Conservation (phyloP, 495 filamentous ascomycete genomes). For the Hypoxylon perforatum region DNA sequence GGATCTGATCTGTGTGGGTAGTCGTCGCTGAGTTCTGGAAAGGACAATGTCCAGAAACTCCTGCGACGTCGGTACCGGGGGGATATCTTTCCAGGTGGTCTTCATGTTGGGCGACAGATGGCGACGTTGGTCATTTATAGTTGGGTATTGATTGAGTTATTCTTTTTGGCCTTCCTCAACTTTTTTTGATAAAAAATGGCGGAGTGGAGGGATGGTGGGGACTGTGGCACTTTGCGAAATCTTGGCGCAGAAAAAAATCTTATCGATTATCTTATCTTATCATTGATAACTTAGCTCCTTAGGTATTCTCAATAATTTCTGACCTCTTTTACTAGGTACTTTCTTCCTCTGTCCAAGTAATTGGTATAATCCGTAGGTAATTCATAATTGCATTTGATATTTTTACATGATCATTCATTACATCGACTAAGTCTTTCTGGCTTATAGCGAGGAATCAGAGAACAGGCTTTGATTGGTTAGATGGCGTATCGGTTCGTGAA, state of each 20-base stretch:
- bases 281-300: constrained; percentile 14
- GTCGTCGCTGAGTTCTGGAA: constrained; percentile 89
- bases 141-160: constrained; percentile 4
- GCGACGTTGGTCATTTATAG: constrained; percentile 22
- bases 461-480: too few species aligned
- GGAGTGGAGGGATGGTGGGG: constrained; percentile 27
- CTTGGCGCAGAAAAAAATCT: constrained; percentile 40
- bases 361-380: neutral
- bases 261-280: constrained; percentile 43
- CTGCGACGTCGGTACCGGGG: constrained; percentile 90
- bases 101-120: constrained; percentile 51
- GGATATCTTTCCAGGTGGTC: constrained; percentile 73
- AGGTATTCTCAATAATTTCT: neutral
- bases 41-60: constrained; percentile 98
- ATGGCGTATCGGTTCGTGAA: too few species aligned
- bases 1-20: constrained; percentile 94
- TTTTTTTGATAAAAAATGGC: constrained; percentile 29
- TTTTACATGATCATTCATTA: too few species aligned
- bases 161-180: constrained; percentile 17
- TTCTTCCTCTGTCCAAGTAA: too few species aligned
- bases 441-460: too few species aligned
- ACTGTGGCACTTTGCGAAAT: constrained; percentile 36
- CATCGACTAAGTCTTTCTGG: too few species aligned
- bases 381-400: neutral
- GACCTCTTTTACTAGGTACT: too few species aligned